phyloP scores from a whole-genome alignment of 1,284 basidiomycete species.

The Mycena citricolor region DNA sequence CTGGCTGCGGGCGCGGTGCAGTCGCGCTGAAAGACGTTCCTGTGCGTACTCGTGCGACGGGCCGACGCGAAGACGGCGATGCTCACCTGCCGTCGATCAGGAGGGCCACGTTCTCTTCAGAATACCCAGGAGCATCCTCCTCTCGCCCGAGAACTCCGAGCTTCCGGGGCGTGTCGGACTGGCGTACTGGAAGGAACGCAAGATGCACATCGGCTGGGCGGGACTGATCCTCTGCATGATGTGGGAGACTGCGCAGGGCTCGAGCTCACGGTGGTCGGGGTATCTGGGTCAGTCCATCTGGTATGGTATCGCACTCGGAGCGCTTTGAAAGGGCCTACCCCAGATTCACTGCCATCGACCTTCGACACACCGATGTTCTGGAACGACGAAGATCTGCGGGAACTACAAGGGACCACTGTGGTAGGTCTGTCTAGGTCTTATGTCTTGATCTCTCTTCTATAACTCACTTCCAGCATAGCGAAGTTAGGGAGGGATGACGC shows the following conservation, averaged over 20 bases:
- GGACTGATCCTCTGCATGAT: conserved; percentile 93
- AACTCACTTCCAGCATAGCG: conserved; percentile 42
- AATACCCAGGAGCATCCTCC: conserved; percentile 75
- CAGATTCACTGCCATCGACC: conserved; percentile 63
- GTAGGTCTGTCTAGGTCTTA: conserved; percentile 58
- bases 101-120: conserved; percentile 77
- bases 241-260: conserved; percentile 78
- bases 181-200: conserved; percentile 58
- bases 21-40: conserved; percentile 72
- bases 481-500: conserved; percentile 88
- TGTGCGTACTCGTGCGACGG: conserved; percentile 39
- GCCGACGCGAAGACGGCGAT: neutral
- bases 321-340: neutral
- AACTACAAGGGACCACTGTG: conserved; percentile 83
- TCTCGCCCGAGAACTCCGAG: conserved; percentile 77
- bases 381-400: conserved; percentile 70
- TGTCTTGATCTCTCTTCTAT: conserved; percentile 7
- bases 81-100: conserved; percentile 36
- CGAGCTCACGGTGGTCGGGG: conserved; percentile 61
- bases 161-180: conserved; percentile 60
- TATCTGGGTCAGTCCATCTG: conserved; percentile 60
- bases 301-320: too few species aligned
- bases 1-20: conserved; percentile 63
- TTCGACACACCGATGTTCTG: conserved; percentile 98
- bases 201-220: conserved; percentile 76